Evolutionary conservation across 2,329 filamentous ascomycete species (phyloP).

Genomic region (Aspergillus sergii): DNA sequence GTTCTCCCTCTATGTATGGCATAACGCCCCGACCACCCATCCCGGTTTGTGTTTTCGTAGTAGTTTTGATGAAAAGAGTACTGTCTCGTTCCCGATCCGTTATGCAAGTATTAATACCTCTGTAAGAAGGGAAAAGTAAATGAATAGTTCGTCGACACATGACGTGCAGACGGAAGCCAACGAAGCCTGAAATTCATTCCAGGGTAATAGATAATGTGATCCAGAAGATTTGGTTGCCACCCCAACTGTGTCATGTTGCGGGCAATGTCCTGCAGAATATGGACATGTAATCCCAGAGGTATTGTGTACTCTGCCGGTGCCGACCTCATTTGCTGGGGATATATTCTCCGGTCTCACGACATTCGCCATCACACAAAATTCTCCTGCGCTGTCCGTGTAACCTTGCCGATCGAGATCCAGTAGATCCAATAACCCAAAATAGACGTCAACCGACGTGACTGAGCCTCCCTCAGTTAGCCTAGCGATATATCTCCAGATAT

Average conservation of each 20-base stretch:
- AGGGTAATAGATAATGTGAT: neutral
- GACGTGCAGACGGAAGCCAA: neutral
- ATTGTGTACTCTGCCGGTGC: neutral
- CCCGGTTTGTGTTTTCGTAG: neutral
- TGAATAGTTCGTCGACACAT: neutral
- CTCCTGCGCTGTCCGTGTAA: neutral
- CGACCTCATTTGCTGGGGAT: slow-evolving; percentile 14
- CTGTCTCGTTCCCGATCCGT: neutral
- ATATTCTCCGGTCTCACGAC: slow-evolving; percentile 10
- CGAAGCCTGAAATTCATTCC: neutral
- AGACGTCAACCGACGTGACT: neutral
- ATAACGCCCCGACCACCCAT: neutral
- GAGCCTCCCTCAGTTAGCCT: neutral
- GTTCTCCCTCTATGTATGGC: neutral
- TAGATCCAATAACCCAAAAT: slow-evolving; percentile 6
- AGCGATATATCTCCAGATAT: neutral
- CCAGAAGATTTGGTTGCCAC: neutral
- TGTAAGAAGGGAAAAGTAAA: neutral
- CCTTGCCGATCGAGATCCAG: neutral
- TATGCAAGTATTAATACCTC: neutral
- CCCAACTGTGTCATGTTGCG: neutral
- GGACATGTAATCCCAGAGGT: neutral
- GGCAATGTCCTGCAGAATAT: neutral
- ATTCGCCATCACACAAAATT: slow-evolving; percentile 3
- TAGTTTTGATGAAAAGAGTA: neutral